phyloP scores from a whole-genome alignment of 805 yeast species.

The Ogataea sp. region DNA sequence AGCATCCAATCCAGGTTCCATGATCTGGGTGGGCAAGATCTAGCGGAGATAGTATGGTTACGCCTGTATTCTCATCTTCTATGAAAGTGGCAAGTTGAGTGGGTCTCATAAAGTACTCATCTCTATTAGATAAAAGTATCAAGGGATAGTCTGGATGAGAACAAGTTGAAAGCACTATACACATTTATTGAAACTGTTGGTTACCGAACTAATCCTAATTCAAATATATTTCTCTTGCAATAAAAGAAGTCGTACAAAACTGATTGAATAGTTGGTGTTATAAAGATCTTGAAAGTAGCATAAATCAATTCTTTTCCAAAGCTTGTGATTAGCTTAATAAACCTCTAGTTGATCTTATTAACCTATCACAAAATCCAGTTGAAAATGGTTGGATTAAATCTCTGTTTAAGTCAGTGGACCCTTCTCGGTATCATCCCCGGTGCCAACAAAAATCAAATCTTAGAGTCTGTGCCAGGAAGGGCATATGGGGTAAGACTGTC shows the following conservation, averaged over 20 bases:
- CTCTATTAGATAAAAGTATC: conserved; percentile 75
- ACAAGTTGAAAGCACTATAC: conserved; percentile 64
- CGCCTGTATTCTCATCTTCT: conserved; percentile 9
- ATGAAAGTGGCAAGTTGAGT: conserved; percentile 49
- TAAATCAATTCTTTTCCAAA: not conserved
- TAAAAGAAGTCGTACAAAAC: not conserved
- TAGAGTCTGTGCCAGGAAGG: too few relatives aligned
- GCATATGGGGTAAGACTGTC: too few relatives aligned
- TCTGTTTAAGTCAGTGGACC: too few relatives aligned
- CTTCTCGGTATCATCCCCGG: too few relatives aligned
- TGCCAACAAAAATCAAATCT: too few relatives aligned
- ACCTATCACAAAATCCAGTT: too few relatives aligned
- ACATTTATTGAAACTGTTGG: conserved; percentile 39
- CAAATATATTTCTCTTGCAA: too few relatives aligned
- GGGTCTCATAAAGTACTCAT: conserved; percentile 70
- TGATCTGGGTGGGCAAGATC: conserved; percentile 67
- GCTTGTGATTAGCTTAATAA: too few relatives aligned
- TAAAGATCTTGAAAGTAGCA: not conserved
- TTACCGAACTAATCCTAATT: too few relatives aligned
- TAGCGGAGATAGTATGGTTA: conserved; percentile 50
- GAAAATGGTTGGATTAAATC: too few relatives aligned
- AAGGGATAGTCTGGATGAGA: conserved; percentile 69
- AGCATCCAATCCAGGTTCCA: conserved; percentile 89
- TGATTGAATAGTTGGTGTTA: not conserved
- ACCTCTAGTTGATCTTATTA: too few relatives aligned